Evolutionary conservation across 2,329 filamentous ascomycete genomes (phyloP).

Genomic region (Verticillium nonalfalfae): DNA sequence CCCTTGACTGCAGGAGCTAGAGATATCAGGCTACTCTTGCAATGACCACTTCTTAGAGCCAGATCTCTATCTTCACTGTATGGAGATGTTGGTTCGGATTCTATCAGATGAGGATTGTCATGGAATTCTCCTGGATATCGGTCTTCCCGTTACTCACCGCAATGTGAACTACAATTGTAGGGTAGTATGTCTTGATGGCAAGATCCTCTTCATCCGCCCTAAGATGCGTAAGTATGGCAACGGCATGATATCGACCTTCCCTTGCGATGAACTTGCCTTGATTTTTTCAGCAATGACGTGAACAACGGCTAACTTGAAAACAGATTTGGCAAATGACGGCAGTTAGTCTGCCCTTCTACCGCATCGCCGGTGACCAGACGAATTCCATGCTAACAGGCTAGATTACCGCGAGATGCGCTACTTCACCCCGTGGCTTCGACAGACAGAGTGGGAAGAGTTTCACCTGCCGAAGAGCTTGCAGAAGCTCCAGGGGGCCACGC

Average conservation of each 20-base stretch:
- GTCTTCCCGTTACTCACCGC: slow-evolving; percentile 53
- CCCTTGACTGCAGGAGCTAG: slow-evolving; percentile 29
- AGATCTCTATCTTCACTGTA: slow-evolving; percentile 52
- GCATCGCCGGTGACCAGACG: background rate
- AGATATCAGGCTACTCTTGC: slow-evolving; percentile 56
- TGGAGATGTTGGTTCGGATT: slow-evolving; percentile 57
- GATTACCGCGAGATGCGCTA: slow-evolving; percentile 53
- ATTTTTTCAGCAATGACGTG: too few species aligned
- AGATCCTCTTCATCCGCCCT: slow-evolving; percentile 65
- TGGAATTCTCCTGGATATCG: slow-evolving; percentile 61
- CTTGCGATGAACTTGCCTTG: too few species aligned
- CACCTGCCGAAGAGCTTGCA: slow-evolving; percentile 54
- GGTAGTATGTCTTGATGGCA: slow-evolving; percentile 46
- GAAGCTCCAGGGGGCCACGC: slow-evolving; percentile 35
- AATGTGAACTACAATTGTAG: slow-evolving; percentile 30
- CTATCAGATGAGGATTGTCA: slow-evolving; percentile 52
- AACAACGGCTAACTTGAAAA: background rate
- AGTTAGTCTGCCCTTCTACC: background rate
- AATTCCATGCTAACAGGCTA: slow-evolving; percentile 18
- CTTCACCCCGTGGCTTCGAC: slow-evolving; percentile 58
- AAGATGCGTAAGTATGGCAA: slow-evolving; percentile 44
- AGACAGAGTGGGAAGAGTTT: slow-evolving; percentile 56
- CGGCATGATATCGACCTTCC: too few species aligned
- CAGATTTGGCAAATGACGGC: slow-evolving; percentile 60
- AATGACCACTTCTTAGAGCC: slow-evolving; percentile 60